Conservation (phyloP, 192 early-diverging fungal genomes). For the Coemansia sp. region DNA sequence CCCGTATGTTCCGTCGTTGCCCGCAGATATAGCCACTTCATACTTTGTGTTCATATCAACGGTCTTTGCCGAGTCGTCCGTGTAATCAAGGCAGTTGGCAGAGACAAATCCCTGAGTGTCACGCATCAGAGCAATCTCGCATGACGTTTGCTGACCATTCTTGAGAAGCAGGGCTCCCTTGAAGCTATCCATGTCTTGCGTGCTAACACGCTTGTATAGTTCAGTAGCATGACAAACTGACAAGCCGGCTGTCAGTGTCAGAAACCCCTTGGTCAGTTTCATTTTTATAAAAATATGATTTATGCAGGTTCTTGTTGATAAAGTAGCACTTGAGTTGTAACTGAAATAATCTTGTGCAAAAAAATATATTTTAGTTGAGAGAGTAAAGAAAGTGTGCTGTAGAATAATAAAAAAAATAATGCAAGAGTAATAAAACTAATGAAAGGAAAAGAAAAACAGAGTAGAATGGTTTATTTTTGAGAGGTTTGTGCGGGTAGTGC, state of each 20-base stretch:
- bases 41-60: conserved; percentile 25
- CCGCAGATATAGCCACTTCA: conserved; percentile 29
- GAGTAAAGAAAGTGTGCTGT: neutral
- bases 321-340: neutral
- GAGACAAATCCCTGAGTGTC: conserved; percentile 38
- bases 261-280: neutral
- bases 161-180: conserved; percentile 46
- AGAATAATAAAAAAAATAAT: too few species aligned
- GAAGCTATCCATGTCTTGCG: conserved; percentile 31
- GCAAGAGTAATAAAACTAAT: too few species aligned
- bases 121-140: conserved; percentile 48
- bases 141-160: conserved; percentile 48
- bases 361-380: neutral
- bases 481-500: too few species aligned
- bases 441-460: too few species aligned
- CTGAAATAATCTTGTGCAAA: neutral
- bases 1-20: conserved; percentile 19
- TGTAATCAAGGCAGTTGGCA: conserved; percentile 43
- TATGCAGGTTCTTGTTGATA: too few species aligned
- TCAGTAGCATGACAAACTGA: conserved; percentile 20
- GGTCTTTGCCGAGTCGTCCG: conserved; percentile 11
- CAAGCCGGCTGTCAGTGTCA: conserved; percentile 49
- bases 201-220: conserved; percentile 25
- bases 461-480: too few species aligned
- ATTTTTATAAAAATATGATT: neutral